Percentiles rank a stretch among this genome's conserved stretches.
Conservation (phyloP, 805 yeast species). For the Candida corydali region DNA sequence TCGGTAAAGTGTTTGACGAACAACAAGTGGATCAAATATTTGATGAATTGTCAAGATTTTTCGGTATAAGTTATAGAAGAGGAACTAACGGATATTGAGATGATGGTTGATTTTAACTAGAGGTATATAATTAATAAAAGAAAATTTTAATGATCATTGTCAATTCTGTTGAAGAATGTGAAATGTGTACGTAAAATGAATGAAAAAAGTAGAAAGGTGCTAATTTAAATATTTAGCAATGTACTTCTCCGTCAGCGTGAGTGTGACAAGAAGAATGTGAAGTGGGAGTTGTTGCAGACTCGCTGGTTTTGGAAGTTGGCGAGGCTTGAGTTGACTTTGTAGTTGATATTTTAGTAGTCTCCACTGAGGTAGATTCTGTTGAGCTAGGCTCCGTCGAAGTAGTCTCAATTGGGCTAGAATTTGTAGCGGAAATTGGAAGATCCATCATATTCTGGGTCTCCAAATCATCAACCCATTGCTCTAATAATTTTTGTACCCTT, state of each 20-base stretch:
- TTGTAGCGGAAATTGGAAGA: too few species aligned
- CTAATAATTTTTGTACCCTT: not conserved
- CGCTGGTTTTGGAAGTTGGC: not conserved
- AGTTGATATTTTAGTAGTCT: not conserved
- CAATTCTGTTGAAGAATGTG: too few species aligned
- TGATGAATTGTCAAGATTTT: slow-evolving; percentile 62
- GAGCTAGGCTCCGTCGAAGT: too few species aligned
- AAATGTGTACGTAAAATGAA: too few species aligned
- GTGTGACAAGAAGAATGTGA: slow-evolving; percentile 14
- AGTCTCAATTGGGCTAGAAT: too few species aligned
- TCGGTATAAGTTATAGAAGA: slow-evolving; percentile 60
- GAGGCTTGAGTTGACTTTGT: not conserved
- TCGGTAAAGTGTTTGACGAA: slow-evolving; percentile 14
- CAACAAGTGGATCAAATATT: slow-evolving; percentile 52
- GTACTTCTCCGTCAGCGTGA: slow-evolving; percentile 15
- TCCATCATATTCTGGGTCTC: too few species aligned
- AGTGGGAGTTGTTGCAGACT: not conserved
- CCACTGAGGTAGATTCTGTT: slow-evolving; percentile 1
- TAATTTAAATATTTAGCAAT: slow-evolving; percentile 12
- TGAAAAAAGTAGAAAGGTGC: too few species aligned
- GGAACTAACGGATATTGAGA: slow-evolving; percentile 46
- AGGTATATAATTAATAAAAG: too few species aligned
- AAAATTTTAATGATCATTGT: too few species aligned
- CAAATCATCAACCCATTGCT: not conserved
- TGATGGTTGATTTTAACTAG: not conserved